phyloP scores from a whole-genome alignment of 2,329 filamentous ascomycete genomes.

The Madurella fahalii region DNA sequence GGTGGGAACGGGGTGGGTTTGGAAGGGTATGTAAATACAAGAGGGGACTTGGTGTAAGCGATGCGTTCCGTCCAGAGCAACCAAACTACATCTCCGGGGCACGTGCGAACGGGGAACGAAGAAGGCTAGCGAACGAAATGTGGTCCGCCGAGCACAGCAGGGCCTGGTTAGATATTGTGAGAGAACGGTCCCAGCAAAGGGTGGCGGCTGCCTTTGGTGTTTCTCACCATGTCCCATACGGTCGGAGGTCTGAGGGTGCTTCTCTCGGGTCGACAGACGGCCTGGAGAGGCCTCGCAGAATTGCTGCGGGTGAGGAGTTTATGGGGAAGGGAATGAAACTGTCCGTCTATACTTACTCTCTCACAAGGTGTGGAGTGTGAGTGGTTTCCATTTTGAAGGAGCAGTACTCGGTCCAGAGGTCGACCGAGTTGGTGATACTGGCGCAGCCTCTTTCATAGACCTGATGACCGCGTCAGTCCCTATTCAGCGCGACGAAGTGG shows the following conservation, averaged over 20 bases:
- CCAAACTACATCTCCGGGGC: slow-evolving; percentile 31
- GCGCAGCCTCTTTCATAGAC: slow-evolving; percentile 94
- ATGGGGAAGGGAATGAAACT: slow-evolving; percentile 64
- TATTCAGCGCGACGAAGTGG: slow-evolving; percentile 3
- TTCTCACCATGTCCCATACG: slow-evolving; percentile 61
- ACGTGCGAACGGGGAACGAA: slow-evolving; percentile 34
- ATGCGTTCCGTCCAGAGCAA: slow-evolving; percentile 46
- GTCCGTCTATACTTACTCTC: slow-evolving; percentile 91
- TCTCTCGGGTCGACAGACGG: slow-evolving; percentile 33
- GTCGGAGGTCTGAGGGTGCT: slow-evolving; percentile 23
- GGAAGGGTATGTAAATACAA: slow-evolving; percentile 59
- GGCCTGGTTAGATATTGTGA: slow-evolving; percentile 62
- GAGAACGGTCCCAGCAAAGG: slow-evolving; percentile 54
- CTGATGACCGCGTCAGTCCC: slow-evolving; percentile 41
- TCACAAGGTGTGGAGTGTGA: slow-evolving; percentile 88
- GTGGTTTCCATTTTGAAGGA: slow-evolving; percentile 97
- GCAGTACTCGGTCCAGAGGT: slow-evolving; percentile 97
- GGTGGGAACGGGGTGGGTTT: slow-evolving; percentile 30
- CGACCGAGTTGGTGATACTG: slow-evolving; percentile 88
- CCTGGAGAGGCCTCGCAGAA: slow-evolving; percentile 41
- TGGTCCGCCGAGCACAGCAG: slow-evolving; percentile 41
- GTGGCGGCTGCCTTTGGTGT: slow-evolving; percentile 55
- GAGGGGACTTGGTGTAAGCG: slow-evolving; percentile 52
- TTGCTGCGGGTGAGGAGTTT: slow-evolving; percentile 38
- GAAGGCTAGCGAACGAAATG: slow-evolving; percentile 35